Percentiles rank a stretch among this genome's conserved stretches.
phyloP scores from a whole-genome alignment of 148 eudicot species.

The Cornus kousa region DNA sequence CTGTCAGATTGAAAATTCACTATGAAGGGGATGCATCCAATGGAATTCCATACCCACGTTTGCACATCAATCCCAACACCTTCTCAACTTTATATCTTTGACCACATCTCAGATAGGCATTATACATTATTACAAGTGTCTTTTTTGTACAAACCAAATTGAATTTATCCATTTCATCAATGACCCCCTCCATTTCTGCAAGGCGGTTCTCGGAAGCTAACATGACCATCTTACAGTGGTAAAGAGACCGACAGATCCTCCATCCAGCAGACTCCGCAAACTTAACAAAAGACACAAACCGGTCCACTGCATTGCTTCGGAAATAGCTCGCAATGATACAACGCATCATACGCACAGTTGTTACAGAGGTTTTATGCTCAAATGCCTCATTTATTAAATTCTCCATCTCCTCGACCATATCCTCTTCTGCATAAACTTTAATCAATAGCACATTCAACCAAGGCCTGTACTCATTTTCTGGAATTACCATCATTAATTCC shows the following conservation, averaged over 20 bases:
- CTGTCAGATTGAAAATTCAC: background rate
- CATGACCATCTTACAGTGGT: constrained; percentile 82
- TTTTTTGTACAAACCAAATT: constrained; percentile 39
- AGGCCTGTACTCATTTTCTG: constrained; percentile 48
- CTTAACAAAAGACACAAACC: constrained; percentile 59
- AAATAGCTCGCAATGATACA: constrained; percentile 53
- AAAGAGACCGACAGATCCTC: constrained; percentile 66
- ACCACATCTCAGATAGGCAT: constrained; percentile 48
- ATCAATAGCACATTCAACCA: constrained; percentile 77
- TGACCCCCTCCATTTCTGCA: constrained; percentile 79
- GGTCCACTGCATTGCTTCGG: constrained; percentile 55
- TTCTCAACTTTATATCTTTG: constrained; percentile 45
- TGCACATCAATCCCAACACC: constrained; percentile 68
- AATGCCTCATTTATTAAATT: constrained; percentile 56
- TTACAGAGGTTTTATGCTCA: constrained; percentile 41
- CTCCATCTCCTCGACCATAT: constrained; percentile 69
- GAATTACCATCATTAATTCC: constrained; percentile 43
- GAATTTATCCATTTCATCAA: constrained; percentile 57
- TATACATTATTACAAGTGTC: constrained; percentile 50
- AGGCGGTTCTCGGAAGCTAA: constrained; percentile 58
- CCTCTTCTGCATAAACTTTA: constrained; percentile 63
- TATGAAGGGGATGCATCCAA: constrained; percentile 23
- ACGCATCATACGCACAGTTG: constrained; percentile 47
- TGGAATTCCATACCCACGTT: constrained; percentile 51
- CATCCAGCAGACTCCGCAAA: constrained; percentile 71